Evolutionary conservation across 805 yeast species (phyloP).

Genomic region (Metschnikowia similis): DNA sequence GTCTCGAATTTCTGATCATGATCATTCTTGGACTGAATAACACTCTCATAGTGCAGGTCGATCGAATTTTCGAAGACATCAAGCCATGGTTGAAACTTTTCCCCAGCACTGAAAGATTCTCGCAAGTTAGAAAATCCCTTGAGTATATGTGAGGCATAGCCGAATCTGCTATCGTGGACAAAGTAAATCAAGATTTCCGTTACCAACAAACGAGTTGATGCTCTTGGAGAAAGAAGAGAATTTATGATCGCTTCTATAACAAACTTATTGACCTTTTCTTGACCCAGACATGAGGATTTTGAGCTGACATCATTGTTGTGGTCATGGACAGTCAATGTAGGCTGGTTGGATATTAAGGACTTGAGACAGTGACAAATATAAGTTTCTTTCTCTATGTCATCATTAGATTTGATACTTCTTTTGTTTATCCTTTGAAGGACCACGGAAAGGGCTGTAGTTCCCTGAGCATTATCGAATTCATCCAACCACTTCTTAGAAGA

Average conservation of each 20-base stretch:
- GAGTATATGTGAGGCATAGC: slow-evolving; percentile 24
- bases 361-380: slow-evolving; percentile 36
- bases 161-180: slow-evolving; percentile 16
- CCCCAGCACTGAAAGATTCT: slow-evolving; percentile 32
- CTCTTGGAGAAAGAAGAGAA: slow-evolving; percentile 38
- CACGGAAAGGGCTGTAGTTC: slow-evolving; percentile 40
- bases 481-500: slow-evolving; percentile 26
- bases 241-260: slow-evolving; percentile 35
- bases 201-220: slow-evolving; percentile 37
- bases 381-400: slow-evolving; percentile 39
- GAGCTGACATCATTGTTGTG: slow-evolving; percentile 3
- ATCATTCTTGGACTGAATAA: slow-evolving; percentile 11
- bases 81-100: slow-evolving; percentile 40
- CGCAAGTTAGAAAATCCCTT: slow-evolving; percentile 32
- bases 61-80: slow-evolving; percentile 32
- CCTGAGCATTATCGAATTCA: slow-evolving; percentile 36
- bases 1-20: slow-evolving; percentile 24
- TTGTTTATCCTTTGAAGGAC: slow-evolving; percentile 35
- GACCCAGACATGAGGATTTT: slow-evolving; percentile 2
- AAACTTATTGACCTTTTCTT: slow-evolving; percentile 22
- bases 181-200: slow-evolving; percentile 41
- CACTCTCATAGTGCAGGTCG: slow-evolving; percentile 24
- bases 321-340: slow-evolving; percentile 6
- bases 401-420: slow-evolving; percentile 42
- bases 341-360: slow-evolving; percentile 23